Percentiles rank a stretch among this genome's conserved stretches.
These are phyloP conservation scores for Eleusine coracana DNA, from an alignment of 176 grass and related monocot species.

Conservation along the genomic window DNA sequence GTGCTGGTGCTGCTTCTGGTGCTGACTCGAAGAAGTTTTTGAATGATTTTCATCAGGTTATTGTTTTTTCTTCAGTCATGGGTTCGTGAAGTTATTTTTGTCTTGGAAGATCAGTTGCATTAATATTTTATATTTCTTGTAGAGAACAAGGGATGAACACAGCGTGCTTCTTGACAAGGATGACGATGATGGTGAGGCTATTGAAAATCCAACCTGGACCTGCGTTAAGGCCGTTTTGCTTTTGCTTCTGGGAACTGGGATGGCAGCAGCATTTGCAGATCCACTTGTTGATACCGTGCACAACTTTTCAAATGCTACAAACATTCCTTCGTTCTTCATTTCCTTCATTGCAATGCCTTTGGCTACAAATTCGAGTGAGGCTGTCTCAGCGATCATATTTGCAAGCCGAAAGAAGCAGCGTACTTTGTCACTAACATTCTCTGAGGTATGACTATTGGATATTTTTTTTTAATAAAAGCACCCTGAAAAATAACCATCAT, in stretches of 20 bases:
- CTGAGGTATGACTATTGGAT: slow-evolving; percentile 59
- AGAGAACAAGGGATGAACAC: slow-evolving; percentile 80
- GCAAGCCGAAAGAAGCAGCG: slow-evolving; percentile 80
- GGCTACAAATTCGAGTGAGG: slow-evolving; percentile 95
- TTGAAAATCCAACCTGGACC: slow-evolving; percentile 62
- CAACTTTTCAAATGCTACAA: slow-evolving; percentile 77
- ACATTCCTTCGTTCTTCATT: slow-evolving; percentile 91
- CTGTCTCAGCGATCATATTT: slow-evolving; percentile 86
- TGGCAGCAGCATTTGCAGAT: slow-evolving; percentile 83
- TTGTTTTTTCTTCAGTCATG: not conserved
- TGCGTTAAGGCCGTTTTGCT: slow-evolving; percentile 62
- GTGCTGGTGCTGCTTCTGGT: slow-evolving; percentile 27
- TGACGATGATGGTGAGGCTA: slow-evolving; percentile 57
- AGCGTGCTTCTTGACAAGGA: slow-evolving; percentile 46
- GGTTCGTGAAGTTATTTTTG: slow-evolving; percentile 6
- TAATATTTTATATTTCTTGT: slow-evolving; percentile 34
- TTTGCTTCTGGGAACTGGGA: slow-evolving; percentile 72
- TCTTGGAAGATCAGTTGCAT: not conserved
- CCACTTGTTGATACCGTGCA: slow-evolving; percentile 89
- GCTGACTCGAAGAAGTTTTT: slow-evolving; percentile 56
- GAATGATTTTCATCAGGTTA: slow-evolving; percentile 61
- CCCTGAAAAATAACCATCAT: not conserved
- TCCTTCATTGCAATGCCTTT: slow-evolving; percentile 93
- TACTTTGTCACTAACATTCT: slow-evolving; percentile 90
- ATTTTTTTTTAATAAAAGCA: not conserved